A percentile compares a stretch with the other conserved stretches of the same genome.
These are phyloP conservation scores for Plenodomus biglobosus DNA, from an alignment of 2,329 filamentous ascomycete genomes.

Conservation along the genomic window DNA sequence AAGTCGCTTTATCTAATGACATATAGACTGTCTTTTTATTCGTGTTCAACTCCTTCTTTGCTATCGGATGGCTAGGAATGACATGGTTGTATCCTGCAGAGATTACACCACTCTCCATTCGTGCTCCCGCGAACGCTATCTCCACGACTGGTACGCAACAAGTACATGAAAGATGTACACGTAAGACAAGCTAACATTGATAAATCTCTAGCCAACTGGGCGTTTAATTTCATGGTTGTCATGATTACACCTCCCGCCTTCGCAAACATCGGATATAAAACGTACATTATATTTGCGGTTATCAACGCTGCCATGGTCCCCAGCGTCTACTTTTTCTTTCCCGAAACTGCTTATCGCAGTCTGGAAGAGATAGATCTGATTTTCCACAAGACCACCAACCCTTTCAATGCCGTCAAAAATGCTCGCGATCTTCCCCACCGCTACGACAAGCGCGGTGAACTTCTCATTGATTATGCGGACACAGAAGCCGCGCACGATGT, in stretches of 20 bases:
- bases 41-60: conserved; percentile 92
- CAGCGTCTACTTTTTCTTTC: conserved; percentile 63
- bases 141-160: conserved; percentile 65
- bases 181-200: conserved; percentile 61
- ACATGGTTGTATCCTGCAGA: conserved; percentile 69
- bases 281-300: conserved; percentile 60
- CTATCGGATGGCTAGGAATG: conserved; percentile 73
- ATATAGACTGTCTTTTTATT: conserved; percentile 75
- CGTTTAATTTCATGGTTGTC: conserved; percentile 62
- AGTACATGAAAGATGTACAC: neutral
- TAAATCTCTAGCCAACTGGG: conserved; percentile 14
- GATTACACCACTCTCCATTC: conserved; percentile 85
- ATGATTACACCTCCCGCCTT: conserved; percentile 67
- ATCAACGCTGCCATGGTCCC: conserved; percentile 60
- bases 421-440: conserved; percentile 56
- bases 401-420: conserved; percentile 54
- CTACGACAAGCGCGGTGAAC: conserved; percentile 60
- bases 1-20: conserved; percentile 11
- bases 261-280: conserved; percentile 56
- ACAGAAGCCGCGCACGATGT: conserved; percentile 38
- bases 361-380: conserved; percentile 58
- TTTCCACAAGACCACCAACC: conserved; percentile 57
- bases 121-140: conserved; percentile 81
- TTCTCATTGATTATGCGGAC: conserved; percentile 56
- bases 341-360: conserved; percentile 57